A percentile compares a stretch with the other conserved stretches of the same genome.
These are phyloP conservation scores for Monilinia vaccinii-corymbosi DNA, from an alignment of 2,329 filamentous ascomycete genomes.

Conservation along the genomic window DNA sequence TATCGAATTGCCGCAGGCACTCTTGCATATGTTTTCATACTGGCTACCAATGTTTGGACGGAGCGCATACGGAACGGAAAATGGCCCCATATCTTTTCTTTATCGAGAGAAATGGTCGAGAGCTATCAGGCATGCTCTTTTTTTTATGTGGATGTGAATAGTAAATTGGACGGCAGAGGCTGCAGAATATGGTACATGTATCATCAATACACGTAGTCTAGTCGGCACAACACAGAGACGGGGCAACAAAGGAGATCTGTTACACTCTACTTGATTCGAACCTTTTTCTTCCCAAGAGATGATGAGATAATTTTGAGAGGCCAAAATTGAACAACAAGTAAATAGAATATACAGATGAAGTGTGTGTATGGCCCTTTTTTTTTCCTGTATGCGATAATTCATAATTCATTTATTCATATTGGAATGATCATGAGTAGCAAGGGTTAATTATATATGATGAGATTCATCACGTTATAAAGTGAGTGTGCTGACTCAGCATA, in stretches of 20 bases:
- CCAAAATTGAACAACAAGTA: neutral
- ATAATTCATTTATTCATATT: too few species aligned
- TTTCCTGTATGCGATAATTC: neutral
- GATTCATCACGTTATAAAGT: too few species aligned
- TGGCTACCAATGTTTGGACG: constrained; percentile 9
- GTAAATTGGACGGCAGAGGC: constrained; percentile 16
- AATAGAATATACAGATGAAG: neutral
- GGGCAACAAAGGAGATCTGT: neutral
- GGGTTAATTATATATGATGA: too few species aligned
- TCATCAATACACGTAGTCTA: constrained; percentile 4
- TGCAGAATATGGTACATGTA: constrained; percentile 16
- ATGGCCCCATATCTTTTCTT: neutral
- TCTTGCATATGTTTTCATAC: constrained; percentile 23
- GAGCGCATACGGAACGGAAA: constrained; percentile 1
- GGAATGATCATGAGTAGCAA: too few species aligned
- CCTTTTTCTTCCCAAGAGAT: neutral
- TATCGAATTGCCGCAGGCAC: constrained; percentile 22
- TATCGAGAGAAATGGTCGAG: constrained; percentile 6
- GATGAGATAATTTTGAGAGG: constrained; percentile 7
- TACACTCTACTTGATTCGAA: neutral
- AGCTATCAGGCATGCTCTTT: constrained; percentile 11
- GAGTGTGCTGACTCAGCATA: too few species aligned
- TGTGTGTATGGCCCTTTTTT: neutral
- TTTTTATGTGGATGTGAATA: constrained; percentile 25
- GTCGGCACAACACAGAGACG: neutral